A percentile compares a stretch with the other conserved stretches of the same genome.
These are phyloP conservation scores for Dovyalis caffra DNA, from an alignment of 345 rosid species.

Conservation along the genomic window DNA sequence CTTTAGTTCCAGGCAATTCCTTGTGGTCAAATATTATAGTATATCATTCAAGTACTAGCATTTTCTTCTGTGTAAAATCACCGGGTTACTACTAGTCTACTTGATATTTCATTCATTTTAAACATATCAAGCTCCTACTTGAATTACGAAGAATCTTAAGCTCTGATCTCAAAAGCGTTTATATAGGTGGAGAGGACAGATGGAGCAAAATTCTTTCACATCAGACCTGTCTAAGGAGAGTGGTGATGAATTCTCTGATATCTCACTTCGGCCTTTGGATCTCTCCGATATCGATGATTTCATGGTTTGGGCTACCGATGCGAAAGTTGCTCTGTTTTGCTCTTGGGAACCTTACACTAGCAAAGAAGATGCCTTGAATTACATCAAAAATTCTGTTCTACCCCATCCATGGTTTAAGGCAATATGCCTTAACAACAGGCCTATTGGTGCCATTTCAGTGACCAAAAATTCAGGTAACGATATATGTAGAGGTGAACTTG, in stretches of 20 bases:
- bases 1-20: background rate
- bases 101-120: background rate
- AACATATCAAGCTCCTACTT: background rate
- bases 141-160: background rate
- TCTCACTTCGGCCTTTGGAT: conserved; percentile 45
- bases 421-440: conserved; percentile 48
- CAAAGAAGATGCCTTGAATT: conserved; percentile 45
- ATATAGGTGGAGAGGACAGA: background rate
- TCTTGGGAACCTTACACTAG: conserved; percentile 49
- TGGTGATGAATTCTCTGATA: conserved; percentile 2
- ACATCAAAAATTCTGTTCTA: conserved; percentile 27
- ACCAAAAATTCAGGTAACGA: conserved; percentile 40
- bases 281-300: conserved; percentile 51
- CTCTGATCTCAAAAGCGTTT: background rate
- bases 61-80: background rate
- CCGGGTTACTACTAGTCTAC: background rate
- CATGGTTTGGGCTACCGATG: conserved; percentile 79
- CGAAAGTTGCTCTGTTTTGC: conserved; percentile 53
- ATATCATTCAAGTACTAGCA: background rate
- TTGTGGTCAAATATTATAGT: background rate
- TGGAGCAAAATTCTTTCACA: background rate
- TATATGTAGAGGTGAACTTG: conserved; percentile 50
- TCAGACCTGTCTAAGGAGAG: background rate
- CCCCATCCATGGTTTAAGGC: conserved; percentile 67
- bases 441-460: conserved; percentile 54